Evolutionary conservation across 257 asterid genomes (phyloP).

Genomic region (Linaria vulgaris): DNA sequence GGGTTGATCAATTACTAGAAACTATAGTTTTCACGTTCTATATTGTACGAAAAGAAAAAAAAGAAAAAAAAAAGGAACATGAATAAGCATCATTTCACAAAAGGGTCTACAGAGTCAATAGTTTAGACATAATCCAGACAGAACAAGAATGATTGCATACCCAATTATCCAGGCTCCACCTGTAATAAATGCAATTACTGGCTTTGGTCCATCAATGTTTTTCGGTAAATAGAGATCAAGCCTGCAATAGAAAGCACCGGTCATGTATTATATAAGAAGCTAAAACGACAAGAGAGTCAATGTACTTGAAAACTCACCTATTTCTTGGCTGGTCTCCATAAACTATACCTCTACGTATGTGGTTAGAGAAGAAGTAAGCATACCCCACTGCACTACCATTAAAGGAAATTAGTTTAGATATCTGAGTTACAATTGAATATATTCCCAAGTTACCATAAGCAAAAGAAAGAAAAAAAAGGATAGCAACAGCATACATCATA

Average conservation of each 20-base stretch:
- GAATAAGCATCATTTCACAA: too few species aligned
- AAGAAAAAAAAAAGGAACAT: too few species aligned
- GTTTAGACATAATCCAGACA: background rate
- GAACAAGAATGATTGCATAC: slow-evolving; percentile 38
- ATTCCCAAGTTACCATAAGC: slow-evolving; percentile 8
- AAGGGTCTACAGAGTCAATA: background rate
- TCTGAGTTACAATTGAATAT: background rate
- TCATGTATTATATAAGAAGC: background rate
- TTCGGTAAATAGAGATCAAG: slow-evolving; percentile 87
- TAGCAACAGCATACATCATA: slow-evolving; percentile 9
- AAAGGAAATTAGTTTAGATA: slow-evolving; percentile 9
- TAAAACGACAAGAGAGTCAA: background rate
- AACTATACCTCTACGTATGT: slow-evolving; percentile 74
- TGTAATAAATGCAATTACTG: slow-evolving; percentile 94
- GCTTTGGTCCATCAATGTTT: slow-evolving; percentile 67
- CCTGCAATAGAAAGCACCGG: slow-evolving; percentile 40
- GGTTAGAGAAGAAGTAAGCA: slow-evolving; percentile 71
- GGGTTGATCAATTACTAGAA: too few species aligned
- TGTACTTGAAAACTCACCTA: slow-evolving; percentile 46
- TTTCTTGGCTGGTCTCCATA: slow-evolving; percentile 95
- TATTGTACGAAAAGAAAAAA: too few species aligned
- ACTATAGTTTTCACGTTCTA: too few species aligned
- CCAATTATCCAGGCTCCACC: slow-evolving; percentile 99
- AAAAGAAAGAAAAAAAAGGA: slow-evolving; percentile 14
- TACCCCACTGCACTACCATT: slow-evolving; percentile 77